Evolutionary conservation across 768 basidiomycete species (phyloP).

Genomic region (Tricholoma hemisulphureum): DNA sequence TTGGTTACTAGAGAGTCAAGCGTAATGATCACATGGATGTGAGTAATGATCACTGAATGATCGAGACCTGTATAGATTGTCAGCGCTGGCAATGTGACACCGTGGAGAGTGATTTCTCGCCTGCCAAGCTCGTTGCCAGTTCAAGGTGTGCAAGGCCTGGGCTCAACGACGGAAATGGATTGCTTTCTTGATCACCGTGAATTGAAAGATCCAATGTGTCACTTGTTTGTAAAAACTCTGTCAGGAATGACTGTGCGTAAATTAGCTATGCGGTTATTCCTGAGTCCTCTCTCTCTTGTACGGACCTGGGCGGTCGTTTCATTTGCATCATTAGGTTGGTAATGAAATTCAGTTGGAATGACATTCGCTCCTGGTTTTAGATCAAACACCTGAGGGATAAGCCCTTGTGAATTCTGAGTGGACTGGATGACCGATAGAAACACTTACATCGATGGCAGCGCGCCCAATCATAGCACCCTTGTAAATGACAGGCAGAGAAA

Average conservation of each 20-base stretch:
- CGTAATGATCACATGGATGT: conserved; percentile 53
- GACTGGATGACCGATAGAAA: background rate
- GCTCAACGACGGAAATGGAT: conserved; percentile 60
- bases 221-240: conserved; percentile 55
- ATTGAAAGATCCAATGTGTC: conserved; percentile 50
- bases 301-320: conserved; percentile 59
- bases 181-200: conserved; percentile 56
- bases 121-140: conserved; percentile 48
- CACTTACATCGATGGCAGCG: conserved; percentile 55
- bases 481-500: conserved; percentile 59
- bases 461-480: conserved; percentile 56
- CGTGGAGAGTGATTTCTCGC: conserved; percentile 29
- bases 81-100: background rate
- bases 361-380: conserved; percentile 58
- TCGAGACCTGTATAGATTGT: conserved; percentile 39
- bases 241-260: conserved; percentile 48
- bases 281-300: background rate
- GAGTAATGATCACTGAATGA: conserved; percentile 55
- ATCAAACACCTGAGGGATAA: conserved; percentile 44
- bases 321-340: conserved; percentile 62
- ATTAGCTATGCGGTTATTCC: background rate
- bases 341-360: conserved; percentile 61
- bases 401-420: background rate
- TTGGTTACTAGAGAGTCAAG: conserved; percentile 48
- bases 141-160: conserved; percentile 54